A percentile compares a stretch with the other conserved stretches of the same genome.
phyloP scores from a whole-genome alignment of 164 flowering plant genomes.

The Pachysandra terminalis region DNA sequence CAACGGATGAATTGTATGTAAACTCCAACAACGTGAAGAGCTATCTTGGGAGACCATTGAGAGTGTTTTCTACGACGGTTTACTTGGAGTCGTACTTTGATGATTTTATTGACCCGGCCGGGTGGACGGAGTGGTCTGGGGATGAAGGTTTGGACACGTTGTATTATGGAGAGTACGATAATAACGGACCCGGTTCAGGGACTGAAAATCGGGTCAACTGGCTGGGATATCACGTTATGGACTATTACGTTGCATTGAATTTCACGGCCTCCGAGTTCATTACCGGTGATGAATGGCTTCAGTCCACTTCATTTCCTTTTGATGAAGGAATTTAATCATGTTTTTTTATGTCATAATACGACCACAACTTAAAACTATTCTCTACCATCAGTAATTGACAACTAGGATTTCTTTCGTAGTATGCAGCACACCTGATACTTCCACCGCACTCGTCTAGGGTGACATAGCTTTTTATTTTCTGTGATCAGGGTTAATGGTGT shows the following conservation, averaged over 20 bases:
- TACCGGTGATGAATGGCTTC: constrained; percentile 65
- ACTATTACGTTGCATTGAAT: constrained; percentile 48
- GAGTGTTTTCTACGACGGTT: constrained; percentile 54
- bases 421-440: no score
- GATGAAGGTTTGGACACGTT: constrained; percentile 41
- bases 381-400: no score
- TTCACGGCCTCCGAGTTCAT: constrained; percentile 67
- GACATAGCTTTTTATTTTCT: no score
- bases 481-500: no score
- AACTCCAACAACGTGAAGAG: constrained; percentile 34
- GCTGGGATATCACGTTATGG: constrained; percentile 70
- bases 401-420: no score
- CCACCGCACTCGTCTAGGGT: no score
- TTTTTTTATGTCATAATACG: no score
- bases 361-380: no score
- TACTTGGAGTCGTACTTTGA: constrained; percentile 63
- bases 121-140: constrained; percentile 67
- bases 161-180: constrained; percentile 74
- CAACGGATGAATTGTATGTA: constrained; percentile 43
- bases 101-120: constrained; percentile 44
- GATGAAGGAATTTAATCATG: constrained; percentile 51
- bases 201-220: constrained; percentile 56
- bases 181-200: constrained; percentile 59
- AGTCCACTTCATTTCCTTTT: constrained; percentile 69
- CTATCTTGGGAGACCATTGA: constrained; percentile 89